Conservation (phyloP, 1,139 yeast species). For the Hyphopichia fennica region DNA sequence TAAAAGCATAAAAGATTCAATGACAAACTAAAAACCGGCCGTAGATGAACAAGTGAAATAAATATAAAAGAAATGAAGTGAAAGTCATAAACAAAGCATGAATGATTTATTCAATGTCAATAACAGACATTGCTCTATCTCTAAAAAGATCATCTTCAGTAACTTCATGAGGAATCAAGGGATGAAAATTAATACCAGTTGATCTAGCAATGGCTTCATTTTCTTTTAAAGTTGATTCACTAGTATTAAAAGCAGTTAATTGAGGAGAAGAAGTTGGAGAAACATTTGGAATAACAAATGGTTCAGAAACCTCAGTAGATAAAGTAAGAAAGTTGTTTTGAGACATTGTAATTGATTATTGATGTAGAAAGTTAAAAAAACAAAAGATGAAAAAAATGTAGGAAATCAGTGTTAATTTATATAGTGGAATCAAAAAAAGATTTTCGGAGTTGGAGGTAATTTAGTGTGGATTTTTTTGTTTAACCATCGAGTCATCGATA, state of each 20-base stretch:
- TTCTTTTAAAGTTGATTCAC: not conserved
- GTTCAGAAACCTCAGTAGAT: slow-evolving; percentile 56
- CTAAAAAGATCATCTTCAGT: slow-evolving; percentile 10
- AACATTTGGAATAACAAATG: slow-evolving; percentile 63
- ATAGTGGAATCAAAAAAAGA: too few relatives aligned
- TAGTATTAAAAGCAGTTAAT: slow-evolving; percentile 16
- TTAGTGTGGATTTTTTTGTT: too few relatives aligned
- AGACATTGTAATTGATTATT: not conserved
- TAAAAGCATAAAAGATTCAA: too few relatives aligned
- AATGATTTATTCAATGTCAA: slow-evolving; percentile 21
- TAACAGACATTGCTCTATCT: slow-evolving; percentile 25
- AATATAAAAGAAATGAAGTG: not conserved
- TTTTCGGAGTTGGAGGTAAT: too few relatives aligned
- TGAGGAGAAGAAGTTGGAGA: slow-evolving; percentile 55
- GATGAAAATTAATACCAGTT: slow-evolving; percentile 11
- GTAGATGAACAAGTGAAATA: not conserved
- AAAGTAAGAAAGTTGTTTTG: slow-evolving; percentile 42
- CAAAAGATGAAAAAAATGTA: not conserved
- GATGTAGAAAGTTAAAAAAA: not conserved
- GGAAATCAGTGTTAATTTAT: not conserved
- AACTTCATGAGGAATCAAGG: slow-evolving; percentile 11
- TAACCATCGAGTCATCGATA: too few relatives aligned
- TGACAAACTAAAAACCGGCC: too few relatives aligned
- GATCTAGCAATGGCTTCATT: slow-evolving; percentile 6
- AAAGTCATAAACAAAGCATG: not conserved